A percentile compares a stretch with the other conserved stretches of the same genome.
These are phyloP conservation scores for Pseudogymnoascus sp. DNA, from an alignment of 2,329 filamentous ascomycete genomes.

Conservation along the genomic window DNA sequence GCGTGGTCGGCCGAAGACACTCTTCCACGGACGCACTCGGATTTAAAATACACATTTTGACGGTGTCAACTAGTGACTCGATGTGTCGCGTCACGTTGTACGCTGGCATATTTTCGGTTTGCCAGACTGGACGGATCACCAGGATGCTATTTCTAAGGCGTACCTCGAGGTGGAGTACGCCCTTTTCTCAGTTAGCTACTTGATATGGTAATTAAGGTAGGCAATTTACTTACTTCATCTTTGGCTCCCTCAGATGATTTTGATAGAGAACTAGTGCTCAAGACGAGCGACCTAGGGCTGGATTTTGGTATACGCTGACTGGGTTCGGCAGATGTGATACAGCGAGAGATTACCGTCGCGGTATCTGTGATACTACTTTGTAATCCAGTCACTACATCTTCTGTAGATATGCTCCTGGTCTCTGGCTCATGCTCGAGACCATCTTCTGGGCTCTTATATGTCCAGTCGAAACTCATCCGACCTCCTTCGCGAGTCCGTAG, in stretches of 20 bases:
- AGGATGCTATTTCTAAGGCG: slow-evolving; percentile 23
- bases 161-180: slow-evolving; percentile 28
- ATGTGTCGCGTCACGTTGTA: slow-evolving; percentile 37
- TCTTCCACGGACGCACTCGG: slow-evolving; percentile 26
- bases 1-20: slow-evolving; percentile 27
- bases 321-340: slow-evolving; percentile 16
- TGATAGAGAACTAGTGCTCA: slow-evolving; percentile 15
- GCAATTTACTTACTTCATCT: slow-evolving; percentile 21
- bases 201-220: not conserved
- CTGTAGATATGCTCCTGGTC: slow-evolving; percentile 22
- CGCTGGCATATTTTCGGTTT: slow-evolving; percentile 32
- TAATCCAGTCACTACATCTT: slow-evolving; percentile 28
- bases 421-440: slow-evolving; percentile 14
- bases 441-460: slow-evolving; percentile 21
- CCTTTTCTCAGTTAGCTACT: slow-evolving; percentile 24
- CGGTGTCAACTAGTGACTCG: slow-evolving; percentile 34
- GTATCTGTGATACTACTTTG: slow-evolving; percentile 26
- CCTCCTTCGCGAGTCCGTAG: slow-evolving; percentile 34
- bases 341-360: slow-evolving; percentile 22
- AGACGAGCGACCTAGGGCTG: slow-evolving; percentile 11
- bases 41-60: slow-evolving; percentile 29
- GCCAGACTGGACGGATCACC: slow-evolving; percentile 34
- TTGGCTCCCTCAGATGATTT: slow-evolving; percentile 12
- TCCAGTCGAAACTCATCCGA: slow-evolving; percentile 33
- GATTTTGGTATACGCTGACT: not conserved